phyloP scores from a whole-genome alignment of 495 filamentous ascomycete genomes.

The Annulohypoxylon moriforme region DNA sequence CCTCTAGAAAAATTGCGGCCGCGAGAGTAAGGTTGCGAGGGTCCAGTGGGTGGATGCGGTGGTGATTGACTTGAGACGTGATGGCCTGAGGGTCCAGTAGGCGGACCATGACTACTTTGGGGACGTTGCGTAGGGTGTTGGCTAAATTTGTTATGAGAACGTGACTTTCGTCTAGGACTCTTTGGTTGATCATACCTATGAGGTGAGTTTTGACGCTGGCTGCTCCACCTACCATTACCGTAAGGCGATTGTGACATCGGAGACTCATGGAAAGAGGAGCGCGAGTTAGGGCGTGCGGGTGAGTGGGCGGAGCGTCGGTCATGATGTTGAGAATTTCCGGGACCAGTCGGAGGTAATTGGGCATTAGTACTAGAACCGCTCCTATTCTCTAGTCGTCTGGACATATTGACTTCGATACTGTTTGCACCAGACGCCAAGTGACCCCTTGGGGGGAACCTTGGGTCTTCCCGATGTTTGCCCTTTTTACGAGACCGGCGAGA shows the following conservation, averaged over 20 bases:
- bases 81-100: conserved; percentile 63
- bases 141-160: conserved; percentile 51
- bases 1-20: conserved; percentile 65
- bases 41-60: conserved; percentile 58
- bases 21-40: conserved; percentile 63
- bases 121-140: conserved; percentile 68
- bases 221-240: conserved; percentile 67
- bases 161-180: conserved; percentile 29
- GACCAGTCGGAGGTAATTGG: conserved; percentile 47
- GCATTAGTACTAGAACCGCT: conserved; percentile 52
- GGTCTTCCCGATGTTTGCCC: conserved; percentile 50
- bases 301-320: conserved; percentile 66
- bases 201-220: conserved; percentile 66
- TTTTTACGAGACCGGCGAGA: conserved; percentile 49
- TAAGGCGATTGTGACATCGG: conserved; percentile 76
- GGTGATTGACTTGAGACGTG: conserved; percentile 62
- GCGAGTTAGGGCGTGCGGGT: conserved; percentile 67
- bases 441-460: conserved; percentile 43
- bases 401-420: conserved; percentile 61
- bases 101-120: conserved; percentile 65
- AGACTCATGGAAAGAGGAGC: conserved; percentile 72
- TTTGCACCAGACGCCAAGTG: conserved; percentile 59
- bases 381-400: conserved; percentile 54
- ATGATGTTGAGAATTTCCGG: conserved; percentile 47
- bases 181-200: conserved; percentile 64